phyloP scores from a whole-genome alignment of 257 asterid genomes.

The Przewalskia tangutica region DNA sequence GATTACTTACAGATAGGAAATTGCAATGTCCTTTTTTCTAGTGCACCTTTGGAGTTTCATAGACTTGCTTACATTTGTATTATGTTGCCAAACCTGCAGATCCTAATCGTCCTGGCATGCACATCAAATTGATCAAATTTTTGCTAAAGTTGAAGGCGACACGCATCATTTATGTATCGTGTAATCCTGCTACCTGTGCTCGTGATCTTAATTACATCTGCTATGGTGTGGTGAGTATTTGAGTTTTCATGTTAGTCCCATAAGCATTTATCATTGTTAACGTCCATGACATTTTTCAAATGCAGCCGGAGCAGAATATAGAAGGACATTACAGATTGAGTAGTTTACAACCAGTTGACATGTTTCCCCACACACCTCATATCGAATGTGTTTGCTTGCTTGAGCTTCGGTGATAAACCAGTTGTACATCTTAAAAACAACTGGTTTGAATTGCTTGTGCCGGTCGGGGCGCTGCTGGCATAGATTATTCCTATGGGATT shows the following conservation, averaged over 20 bases:
- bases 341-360: conserved; percentile 88
- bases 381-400: conserved; percentile 89
- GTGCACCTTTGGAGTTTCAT: not conserved
- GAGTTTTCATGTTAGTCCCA: not conserved
- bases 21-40: not conserved
- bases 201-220: conserved; percentile 97
- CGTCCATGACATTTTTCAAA: not conserved
- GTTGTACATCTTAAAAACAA: not conserved
- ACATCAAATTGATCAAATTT: conserved; percentile 68
- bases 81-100: conserved; percentile 36
- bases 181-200: conserved; percentile 96
- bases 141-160: conserved; percentile 60
- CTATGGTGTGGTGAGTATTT: conserved; percentile 69
- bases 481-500: conserved; percentile 11
- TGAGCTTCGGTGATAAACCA: conserved; percentile 40
- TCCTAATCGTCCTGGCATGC: conserved; percentile 99
- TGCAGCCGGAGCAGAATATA: conserved; percentile 63
- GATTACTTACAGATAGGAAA: not conserved
- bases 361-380: conserved; percentile 99
- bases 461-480: not conserved
- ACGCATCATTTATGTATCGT: conserved; percentile 72
- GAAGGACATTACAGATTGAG: conserved; percentile 58
- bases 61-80: not conserved
- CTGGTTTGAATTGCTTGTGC: not conserved
- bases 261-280: not conserved